Percentiles rank a stretch among this genome's conserved stretches.
These are phyloP conservation scores for Cymodocea nodosa DNA, from an alignment of 116 monocot genomes.

Conservation along the genomic window DNA sequence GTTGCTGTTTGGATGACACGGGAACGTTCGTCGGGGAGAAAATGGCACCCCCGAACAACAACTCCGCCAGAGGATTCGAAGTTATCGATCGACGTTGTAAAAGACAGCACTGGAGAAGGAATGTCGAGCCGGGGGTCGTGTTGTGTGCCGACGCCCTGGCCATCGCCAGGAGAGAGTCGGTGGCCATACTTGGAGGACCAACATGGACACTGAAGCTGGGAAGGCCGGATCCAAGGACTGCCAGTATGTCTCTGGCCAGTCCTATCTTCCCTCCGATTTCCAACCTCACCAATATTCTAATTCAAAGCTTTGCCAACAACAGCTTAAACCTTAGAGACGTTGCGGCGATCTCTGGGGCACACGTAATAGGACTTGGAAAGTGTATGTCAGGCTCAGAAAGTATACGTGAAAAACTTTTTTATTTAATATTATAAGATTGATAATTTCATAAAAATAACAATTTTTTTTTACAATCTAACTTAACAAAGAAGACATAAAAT, in stretches of 20 bases:
- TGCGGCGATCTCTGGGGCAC: slow-evolving; percentile 51
- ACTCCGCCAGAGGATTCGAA: slow-evolving; percentile 35
- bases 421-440: no score
- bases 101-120: slow-evolving; percentile 38
- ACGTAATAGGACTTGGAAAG: slow-evolving; percentile 39
- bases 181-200: slow-evolving; percentile 29
- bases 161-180: slow-evolving; percentile 31
- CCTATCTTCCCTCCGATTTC: slow-evolving; percentile 38
- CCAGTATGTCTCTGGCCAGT: slow-evolving; percentile 23
- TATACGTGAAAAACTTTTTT: no score
- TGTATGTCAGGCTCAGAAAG: no score
- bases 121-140: slow-evolving; percentile 34
- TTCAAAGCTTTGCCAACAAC: slow-evolving; percentile 31
- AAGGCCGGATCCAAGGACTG: slow-evolving; percentile 53
- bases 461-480: no score
- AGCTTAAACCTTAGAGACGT: slow-evolving; percentile 55
- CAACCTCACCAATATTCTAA: slow-evolving; percentile 36
- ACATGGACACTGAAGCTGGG: slow-evolving; percentile 57
- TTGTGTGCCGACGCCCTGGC: slow-evolving; percentile 61
- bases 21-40: slow-evolving; percentile 39
- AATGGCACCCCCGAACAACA: slow-evolving; percentile 30
- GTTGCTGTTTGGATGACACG: slow-evolving; percentile 42
- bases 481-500: no score
- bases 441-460: no score
- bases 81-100: slow-evolving; percentile 43